Evolutionary conservation across 164 flowering plant genomes (phyloP), one percentile per base, ranked within the genome.

Genomic region (Sedum album): DNA sequence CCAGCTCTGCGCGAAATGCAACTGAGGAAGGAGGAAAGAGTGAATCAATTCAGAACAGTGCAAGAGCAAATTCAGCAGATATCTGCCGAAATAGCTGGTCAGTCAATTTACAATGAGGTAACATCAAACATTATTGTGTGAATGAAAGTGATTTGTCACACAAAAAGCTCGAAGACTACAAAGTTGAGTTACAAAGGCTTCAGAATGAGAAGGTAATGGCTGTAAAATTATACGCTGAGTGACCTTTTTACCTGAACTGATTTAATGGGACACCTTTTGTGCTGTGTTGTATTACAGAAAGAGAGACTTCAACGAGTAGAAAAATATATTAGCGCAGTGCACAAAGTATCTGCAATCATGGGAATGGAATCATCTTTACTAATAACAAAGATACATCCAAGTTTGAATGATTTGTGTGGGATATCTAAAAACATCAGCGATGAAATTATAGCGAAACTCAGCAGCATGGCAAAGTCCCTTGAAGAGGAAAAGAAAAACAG

Each of bases 1-100:
- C 98, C 98, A 25, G 91, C 88, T 65, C 75, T 93, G 65, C 67
- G 79, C 67, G 97, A 90, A 60, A 90, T 93, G 94, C 91, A 81
- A 61, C 69, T 79, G 70, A 82, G 87, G 69, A 90, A 85, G 77
- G 85, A 84, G 72, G 96, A 89, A 64, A 82, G 96, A 70, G 73
- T 82, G 76, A 88, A 81, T 66, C 88, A 90, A 75, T 88, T 93
- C 78, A 78, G 78, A 66, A 78, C 84, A 15, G 85, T 90, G 67
- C 93, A 85, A 69, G 79, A 77, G 49, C 86, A 89, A 72, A 88
- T 93, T 65, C 88, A 84, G 68, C 85, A 80, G 75, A 83, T 88
- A 64, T 81, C 93, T 57, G 86, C 92, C 77, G 94, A 93, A 76
- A 86, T 93, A 63, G 84, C 83, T 55, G 97, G 97, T 42, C 75